A percentile compares a stretch with the other conserved stretches of the same genome.
phyloP scores from a whole-genome alignment of 306 rosid species.

The Cucurbita ficifolia region DNA sequence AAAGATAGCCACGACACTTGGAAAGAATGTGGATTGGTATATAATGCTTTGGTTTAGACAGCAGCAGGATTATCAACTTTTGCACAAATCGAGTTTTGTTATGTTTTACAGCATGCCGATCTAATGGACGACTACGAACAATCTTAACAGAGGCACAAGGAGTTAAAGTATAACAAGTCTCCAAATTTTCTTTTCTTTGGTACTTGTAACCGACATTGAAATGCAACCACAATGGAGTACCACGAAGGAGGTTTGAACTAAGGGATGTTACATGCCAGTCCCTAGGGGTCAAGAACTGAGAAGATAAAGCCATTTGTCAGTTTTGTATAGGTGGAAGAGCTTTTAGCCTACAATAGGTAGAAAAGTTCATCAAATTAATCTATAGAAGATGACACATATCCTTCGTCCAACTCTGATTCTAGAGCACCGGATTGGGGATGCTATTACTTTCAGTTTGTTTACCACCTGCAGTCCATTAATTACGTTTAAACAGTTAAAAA shows the following conservation, averaged over 20 bases:
- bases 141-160: slow-evolving; percentile 51
- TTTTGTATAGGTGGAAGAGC: not conserved
- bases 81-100: slow-evolving; percentile 66
- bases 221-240: slow-evolving; percentile 14
- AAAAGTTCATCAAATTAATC: not conserved
- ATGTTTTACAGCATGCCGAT: slow-evolving; percentile 53
- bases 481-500: not conserved
- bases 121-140: slow-evolving; percentile 55
- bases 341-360: not conserved
- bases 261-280: slow-evolving; percentile 15
- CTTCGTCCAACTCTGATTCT: not conserved
- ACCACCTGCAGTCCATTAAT: not conserved
- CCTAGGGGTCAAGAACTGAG: slow-evolving; percentile 24
- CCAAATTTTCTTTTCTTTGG: not conserved
- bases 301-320: slow-evolving; percentile 25
- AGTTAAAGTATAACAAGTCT: slow-evolving; percentile 16
- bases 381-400: not conserved
- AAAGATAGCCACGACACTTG: slow-evolving; percentile 65
- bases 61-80: slow-evolving; percentile 62
- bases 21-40: slow-evolving; percentile 57
- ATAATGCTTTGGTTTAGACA: slow-evolving; percentile 77
- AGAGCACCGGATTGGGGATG: not conserved
- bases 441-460: not conserved
- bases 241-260: slow-evolving; percentile 26
- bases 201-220: slow-evolving; percentile 9